These are phyloP conservation scores for Trichoderma pleuroti DNA, from an alignment of 2,329 filamentous ascomycete genomes.

Conservation along the genomic window DNA sequence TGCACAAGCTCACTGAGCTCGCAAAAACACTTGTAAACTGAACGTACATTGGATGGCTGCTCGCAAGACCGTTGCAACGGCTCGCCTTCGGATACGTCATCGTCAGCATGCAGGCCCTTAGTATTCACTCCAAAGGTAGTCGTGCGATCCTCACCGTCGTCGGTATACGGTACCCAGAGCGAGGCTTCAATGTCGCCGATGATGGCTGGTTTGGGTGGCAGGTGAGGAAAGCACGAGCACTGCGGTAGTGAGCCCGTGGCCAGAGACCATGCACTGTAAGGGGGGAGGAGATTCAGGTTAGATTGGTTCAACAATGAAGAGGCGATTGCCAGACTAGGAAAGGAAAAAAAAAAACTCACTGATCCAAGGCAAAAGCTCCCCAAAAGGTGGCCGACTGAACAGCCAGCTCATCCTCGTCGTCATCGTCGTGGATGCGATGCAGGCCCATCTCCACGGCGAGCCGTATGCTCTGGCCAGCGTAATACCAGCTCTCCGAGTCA, in stretches of 20 bases:
- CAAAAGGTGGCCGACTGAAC: constrained; percentile 59
- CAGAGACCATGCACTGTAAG: constrained; percentile 58
- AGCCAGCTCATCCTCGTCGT: constrained; percentile 54
- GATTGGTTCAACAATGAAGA: constrained; percentile 8
- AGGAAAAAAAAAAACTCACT: constrained; percentile 42
- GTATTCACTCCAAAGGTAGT: not conserved
- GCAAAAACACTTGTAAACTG: constrained; percentile 65
- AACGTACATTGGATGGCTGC: constrained; percentile 65
- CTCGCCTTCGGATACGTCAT: constrained; percentile 37
- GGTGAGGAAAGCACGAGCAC: constrained; percentile 53
- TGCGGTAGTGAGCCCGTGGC: constrained; percentile 60
- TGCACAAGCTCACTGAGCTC: constrained; percentile 72
- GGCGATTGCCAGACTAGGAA: not conserved
- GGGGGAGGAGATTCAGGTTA: constrained; percentile 20
- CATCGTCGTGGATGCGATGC: constrained; percentile 50
- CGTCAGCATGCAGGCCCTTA: not conserved
- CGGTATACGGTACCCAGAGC: constrained; percentile 57
- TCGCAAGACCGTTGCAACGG: constrained; percentile 54
- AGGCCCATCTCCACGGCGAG: constrained; percentile 70
- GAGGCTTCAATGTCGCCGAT: constrained; percentile 59
- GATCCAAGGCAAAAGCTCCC: constrained; percentile 60
- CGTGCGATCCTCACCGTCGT: constrained; percentile 47
- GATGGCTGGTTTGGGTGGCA: constrained; percentile 58
- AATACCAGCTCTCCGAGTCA: constrained; percentile 70
- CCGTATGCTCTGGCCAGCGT: constrained; percentile 67